These are phyloP conservation scores for Phytophthora lateralis DNA, from an alignment of 352 stramenopile genomes.

Conservation along the genomic window DNA sequence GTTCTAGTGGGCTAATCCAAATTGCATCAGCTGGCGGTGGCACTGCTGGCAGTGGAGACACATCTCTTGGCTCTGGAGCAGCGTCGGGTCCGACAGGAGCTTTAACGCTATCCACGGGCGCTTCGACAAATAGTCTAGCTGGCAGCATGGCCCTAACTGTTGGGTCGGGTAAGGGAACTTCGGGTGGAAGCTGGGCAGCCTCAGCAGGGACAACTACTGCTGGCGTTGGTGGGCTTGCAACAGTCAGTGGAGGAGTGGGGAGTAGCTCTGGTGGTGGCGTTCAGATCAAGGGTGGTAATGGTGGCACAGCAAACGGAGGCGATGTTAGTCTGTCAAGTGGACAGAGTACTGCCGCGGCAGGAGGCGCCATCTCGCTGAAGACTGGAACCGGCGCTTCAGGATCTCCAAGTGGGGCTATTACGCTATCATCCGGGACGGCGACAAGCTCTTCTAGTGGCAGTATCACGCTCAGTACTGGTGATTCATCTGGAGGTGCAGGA, in stretches of 20 bases:
- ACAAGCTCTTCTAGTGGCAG: constrained; percentile 42
- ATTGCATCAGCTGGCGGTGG: constrained; percentile 29
- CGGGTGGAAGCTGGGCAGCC: constrained; percentile 32
- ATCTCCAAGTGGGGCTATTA: constrained; percentile 43
- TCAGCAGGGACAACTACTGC: constrained; percentile 28
- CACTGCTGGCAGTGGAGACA: constrained; percentile 26
- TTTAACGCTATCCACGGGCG: constrained; percentile 48
- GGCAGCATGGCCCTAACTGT: constrained; percentile 45
- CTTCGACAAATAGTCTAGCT: constrained; percentile 34
- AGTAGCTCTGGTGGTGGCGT: constrained; percentile 37
- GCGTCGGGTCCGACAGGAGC: constrained; percentile 41
- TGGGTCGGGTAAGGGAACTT: constrained; percentile 24
- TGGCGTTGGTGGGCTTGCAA: constrained; percentile 36
- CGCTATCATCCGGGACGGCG: constrained; percentile 39
- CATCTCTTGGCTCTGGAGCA: constrained; percentile 30
- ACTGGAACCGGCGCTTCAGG: constrained; percentile 31
- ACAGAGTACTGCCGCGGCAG: constrained; percentile 29
- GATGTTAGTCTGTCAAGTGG: constrained; percentile 44
- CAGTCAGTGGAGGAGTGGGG: constrained; percentile 39
- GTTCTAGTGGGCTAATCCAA: constrained; percentile 29
- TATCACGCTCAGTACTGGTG: constrained; percentile 39
- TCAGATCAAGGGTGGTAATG: constrained; percentile 33
- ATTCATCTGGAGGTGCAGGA: constrained; percentile 36
- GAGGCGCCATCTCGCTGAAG: constrained; percentile 33
- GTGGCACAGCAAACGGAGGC: constrained; percentile 36